Percentiles rank a stretch among this genome's conserved stretches.
Evolutionary conservation across 176 grass and related monocot species (phyloP).

Genomic region (Triticum aestivum): DNA sequence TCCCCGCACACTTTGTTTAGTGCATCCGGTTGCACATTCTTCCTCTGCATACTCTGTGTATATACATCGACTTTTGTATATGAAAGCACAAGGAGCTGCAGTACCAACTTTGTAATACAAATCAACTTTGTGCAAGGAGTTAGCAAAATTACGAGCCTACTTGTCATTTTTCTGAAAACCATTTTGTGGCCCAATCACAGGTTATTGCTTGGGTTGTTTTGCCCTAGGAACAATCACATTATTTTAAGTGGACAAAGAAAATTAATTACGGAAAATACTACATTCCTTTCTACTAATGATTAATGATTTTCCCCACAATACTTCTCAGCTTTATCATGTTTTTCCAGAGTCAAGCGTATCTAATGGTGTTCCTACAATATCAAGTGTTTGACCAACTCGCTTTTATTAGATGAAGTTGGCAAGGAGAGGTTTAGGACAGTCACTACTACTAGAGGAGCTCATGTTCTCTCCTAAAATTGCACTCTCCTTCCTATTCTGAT

Average conservation of each 20-base stretch:
- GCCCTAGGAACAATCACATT: background rate
- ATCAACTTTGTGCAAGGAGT: too few species aligned
- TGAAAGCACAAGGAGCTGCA: too few species aligned
- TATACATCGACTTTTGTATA: too few species aligned
- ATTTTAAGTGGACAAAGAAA: background rate
- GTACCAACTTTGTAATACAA: too few species aligned
- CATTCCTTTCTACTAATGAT: background rate
- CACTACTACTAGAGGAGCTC: constrained; percentile 91
- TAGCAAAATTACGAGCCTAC: background rate
- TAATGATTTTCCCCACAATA: background rate
- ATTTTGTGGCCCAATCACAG: too few species aligned
- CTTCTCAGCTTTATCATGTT: background rate
- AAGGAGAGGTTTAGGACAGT: constrained; percentile 91
- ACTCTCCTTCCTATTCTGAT: background rate
- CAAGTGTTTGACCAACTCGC: background rate
- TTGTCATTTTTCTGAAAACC: background rate
- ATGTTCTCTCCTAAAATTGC: constrained; percentile 24
- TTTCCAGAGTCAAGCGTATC: background rate
- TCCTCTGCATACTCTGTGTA: too few species aligned
- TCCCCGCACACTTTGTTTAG: too few species aligned
- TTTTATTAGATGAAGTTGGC: constrained; percentile 60
- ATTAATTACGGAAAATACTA: background rate
- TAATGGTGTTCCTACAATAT: background rate
- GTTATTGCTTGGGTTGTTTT: too few species aligned
- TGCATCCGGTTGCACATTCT: too few species aligned